Evolutionary conservation across 2,329 filamentous ascomycete species (phyloP), one percentile per base, ranked within the genome.

Genomic region (Periglandula ipomoeae): DNA sequence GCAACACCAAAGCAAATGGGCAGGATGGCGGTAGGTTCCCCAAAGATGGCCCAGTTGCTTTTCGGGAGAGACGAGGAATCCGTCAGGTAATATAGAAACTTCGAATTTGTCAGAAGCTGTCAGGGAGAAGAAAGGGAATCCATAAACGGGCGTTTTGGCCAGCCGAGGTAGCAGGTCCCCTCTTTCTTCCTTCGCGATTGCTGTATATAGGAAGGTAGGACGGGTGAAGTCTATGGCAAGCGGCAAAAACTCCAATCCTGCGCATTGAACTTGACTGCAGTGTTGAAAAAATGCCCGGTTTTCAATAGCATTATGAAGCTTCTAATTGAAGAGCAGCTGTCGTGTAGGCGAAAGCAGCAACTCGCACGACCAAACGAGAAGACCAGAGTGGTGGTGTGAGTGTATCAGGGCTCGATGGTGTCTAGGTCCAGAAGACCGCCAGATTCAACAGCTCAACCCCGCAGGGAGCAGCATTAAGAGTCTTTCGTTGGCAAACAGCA

Each of bases 1-100:
- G 57, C 58, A 56, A 58, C 57, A 52, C 49, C 48, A 52, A 30
- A 48, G 35, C 52, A 53, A 50, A 50, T 49, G 49, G 49, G 41
- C 37, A 44, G 50, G 43, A 51, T 30, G 35, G 34, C 48, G 44
- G 48, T 44, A 50, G 44, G 40, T 43, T 32, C 39, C 17, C 15
- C 26, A 11, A 24, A 27, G 48, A 27, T 19, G 34, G 20, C 30
- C 20, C 24, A 10, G 32, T 27, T 40, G 35, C 32, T 19, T 50
- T 30, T 38, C 13, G 32, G 43, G 17, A 39, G 20, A 39, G 47
- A 50, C 39, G 44, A 48, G 35, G 56, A 52, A 45, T 50, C 52
- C 52, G 42, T 32, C 45, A 48, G 47, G 26, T 47, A 46, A 48
- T 43, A 22, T 17, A 46, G 30, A 13, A 17, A n/a, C 30, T 20